phyloP scores from a whole-genome alignment of 2,329 filamentous ascomycete genomes.

The Furcasterigmium sp. region DNA sequence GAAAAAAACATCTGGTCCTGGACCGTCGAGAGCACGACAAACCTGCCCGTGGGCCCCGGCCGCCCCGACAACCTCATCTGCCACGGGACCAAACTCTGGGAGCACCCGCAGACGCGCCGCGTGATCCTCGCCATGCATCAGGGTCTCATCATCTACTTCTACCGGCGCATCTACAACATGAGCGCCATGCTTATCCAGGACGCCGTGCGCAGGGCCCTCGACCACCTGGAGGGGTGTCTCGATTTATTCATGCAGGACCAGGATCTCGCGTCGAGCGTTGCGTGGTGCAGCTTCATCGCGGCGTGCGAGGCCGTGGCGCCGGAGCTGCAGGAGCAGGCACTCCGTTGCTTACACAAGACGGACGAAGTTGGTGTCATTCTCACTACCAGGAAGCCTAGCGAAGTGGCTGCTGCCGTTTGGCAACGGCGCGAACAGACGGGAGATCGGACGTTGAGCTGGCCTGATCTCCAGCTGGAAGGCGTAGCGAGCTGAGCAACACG shows the following conservation, averaged over 20 bases:
- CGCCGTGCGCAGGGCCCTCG: conserved; percentile 26
- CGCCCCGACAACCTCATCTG: conserved; percentile 1
- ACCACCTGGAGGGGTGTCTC: conserved; percentile 27
- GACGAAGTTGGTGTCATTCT: conserved; percentile 23
- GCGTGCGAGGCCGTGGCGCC: conserved; percentile 33
- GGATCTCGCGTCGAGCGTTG: conserved; percentile 29
- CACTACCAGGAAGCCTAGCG: conserved; percentile 15
- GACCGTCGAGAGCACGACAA: conserved; percentile 11
- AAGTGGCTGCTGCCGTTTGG: conserved; percentile 22
- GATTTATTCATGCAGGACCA: conserved; percentile 25
- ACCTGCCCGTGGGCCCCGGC: conserved; percentile 1
- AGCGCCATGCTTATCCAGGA: conserved; percentile 33
- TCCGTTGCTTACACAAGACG: conserved; percentile 16
- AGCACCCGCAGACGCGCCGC: conserved; percentile 16
- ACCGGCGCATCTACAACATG: conserved; percentile 33
- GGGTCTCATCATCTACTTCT: conserved; percentile 38
- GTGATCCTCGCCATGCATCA: conserved; percentile 34
- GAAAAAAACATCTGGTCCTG: conserved; percentile 26
- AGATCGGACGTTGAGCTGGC: conserved; percentile 25
- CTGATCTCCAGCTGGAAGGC: conserved; percentile 7
- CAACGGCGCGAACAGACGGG: conserved; percentile 18
- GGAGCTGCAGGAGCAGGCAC: conserved; percentile 22
- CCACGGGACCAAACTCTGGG: conserved; percentile 1
- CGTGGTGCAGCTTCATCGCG: conserved; percentile 38
- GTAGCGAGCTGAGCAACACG: background rate